Conservation (phyloP, 768 basidiomycete genomes). For the Macrolepiota fuliginosa region DNA sequence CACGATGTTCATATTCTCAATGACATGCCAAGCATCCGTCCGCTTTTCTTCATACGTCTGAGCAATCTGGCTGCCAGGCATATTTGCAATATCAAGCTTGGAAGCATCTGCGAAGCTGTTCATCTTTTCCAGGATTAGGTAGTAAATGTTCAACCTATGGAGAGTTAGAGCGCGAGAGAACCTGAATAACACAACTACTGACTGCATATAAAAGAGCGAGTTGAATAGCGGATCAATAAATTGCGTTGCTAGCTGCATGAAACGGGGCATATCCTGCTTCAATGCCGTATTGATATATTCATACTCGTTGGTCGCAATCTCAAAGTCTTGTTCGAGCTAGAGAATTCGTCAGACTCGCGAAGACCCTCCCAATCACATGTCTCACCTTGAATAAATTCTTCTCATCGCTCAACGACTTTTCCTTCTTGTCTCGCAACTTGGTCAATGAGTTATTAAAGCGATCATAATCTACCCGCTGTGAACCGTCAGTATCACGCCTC, state of each 20-base stretch:
- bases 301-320: slow-evolving; percentile 87
- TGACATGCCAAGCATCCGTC: slow-evolving; percentile 75
- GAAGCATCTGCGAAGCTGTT: slow-evolving; percentile 77
- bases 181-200: slow-evolving; percentile 31
- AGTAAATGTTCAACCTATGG: slow-evolving; percentile 85
- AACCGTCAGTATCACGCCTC: not conserved
- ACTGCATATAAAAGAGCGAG: slow-evolving; percentile 99
- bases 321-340: slow-evolving; percentile 95
- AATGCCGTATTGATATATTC: slow-evolving; percentile 88
- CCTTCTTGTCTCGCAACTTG: slow-evolving; percentile 97
- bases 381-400: slow-evolving; percentile 93
- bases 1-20: slow-evolving; percentile 79
- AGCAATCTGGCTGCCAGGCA: slow-evolving; percentile 67
- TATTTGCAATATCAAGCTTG: slow-evolving; percentile 71
- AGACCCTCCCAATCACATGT: slow-evolving; percentile 4
- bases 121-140: slow-evolving; percentile 92
- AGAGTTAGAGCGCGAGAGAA: not conserved
- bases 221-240: slow-evolving; percentile 99
- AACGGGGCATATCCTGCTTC: slow-evolving; percentile 92
- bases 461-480: slow-evolving; percentile 87
- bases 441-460: slow-evolving; percentile 94
- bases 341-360: slow-evolving; percentile 17
- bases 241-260: slow-evolving; percentile 81
- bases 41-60: slow-evolving; percentile 76
- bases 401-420: slow-evolving; percentile 93